These are phyloP conservation scores for Neopestalotiopsis rosae DNA, from an alignment of 2,329 filamentous ascomycete genomes.

Conservation along the genomic window DNA sequence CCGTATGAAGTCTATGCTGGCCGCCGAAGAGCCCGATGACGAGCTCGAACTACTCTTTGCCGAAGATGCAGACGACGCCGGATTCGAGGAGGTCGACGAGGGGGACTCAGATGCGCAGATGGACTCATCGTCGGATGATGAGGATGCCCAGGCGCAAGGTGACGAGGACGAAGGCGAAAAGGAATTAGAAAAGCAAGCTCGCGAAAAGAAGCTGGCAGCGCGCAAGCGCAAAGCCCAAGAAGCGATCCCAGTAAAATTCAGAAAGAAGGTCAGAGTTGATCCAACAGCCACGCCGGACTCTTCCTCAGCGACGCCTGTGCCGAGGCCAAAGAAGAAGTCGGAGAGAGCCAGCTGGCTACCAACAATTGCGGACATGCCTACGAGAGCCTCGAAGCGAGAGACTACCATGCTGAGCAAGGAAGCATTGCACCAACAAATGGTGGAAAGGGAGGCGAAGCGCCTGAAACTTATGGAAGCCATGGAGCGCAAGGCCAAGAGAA, in stretches of 20 bases:
- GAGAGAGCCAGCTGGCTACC: conserved; percentile 65
- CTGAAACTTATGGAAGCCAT: conserved; percentile 72
- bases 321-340: conserved; percentile 64
- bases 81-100: conserved; percentile 72
- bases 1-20: conserved; percentile 78
- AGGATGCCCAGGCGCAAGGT: conserved; percentile 72
- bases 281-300: conserved; percentile 40
- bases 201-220: conserved; percentile 67
- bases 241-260: conserved; percentile 70
- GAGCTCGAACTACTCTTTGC: conserved; percentile 78
- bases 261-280: conserved; percentile 77
- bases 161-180: conserved; percentile 87
- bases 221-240: conserved; percentile 84
- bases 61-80: conserved; percentile 71
- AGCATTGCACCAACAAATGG: conserved; percentile 72
- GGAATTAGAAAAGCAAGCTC: conserved; percentile 79
- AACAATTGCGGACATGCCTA: conserved; percentile 58
- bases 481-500: conserved; percentile 71
- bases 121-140: conserved; percentile 84
- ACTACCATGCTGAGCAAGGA: conserved; percentile 66
- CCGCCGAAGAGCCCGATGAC: conserved; percentile 72
- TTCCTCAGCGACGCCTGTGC: conserved; percentile 48
- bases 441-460: conserved; percentile 72
- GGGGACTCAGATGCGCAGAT: conserved; percentile 80
- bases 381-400: conserved; percentile 61